Evolutionary conservation across 169 alveolate species (phyloP).

Genomic region (Perkinsus olseni): DNA sequence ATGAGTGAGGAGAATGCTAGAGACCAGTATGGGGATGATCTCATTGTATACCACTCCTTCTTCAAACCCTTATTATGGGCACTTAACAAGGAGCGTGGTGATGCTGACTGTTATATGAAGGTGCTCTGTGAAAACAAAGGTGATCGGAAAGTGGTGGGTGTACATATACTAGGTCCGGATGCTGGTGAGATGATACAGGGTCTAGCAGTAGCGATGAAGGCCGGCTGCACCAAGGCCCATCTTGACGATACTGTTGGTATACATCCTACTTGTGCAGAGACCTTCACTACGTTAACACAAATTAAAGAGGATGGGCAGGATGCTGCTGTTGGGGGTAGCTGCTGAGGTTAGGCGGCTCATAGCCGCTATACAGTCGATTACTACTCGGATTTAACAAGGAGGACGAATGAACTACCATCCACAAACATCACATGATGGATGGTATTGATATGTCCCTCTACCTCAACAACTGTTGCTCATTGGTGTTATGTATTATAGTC

Average conservation of each 20-base stretch:
- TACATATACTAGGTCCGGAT: slow-evolving; percentile 90
- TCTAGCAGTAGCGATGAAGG: slow-evolving; percentile 80
- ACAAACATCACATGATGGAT: neutral
- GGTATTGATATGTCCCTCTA: neutral
- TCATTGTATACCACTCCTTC: neutral
- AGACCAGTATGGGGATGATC: neutral
- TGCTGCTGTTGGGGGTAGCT: neutral
- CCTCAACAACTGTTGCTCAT: neutral
- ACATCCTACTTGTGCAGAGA: slow-evolving; percentile 96
- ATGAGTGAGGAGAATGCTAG: slow-evolving; percentile 88
- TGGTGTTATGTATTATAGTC: neutral
- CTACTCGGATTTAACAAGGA: neutral
- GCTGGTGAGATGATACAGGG: slow-evolving; percentile 97
- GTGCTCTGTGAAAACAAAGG: slow-evolving; percentile 75
- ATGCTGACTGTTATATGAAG: slow-evolving; percentile 70
- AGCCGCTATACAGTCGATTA: neutral
- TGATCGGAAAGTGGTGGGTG: slow-evolving; percentile 80
- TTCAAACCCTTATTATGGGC: neutral
- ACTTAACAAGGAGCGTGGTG: neutral
- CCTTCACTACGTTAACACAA: slow-evolving; percentile 42
- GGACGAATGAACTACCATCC: neutral
- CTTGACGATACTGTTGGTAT: slow-evolving; percentile 69
- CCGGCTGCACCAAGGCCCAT: slow-evolving; percentile 70
- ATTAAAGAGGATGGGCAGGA: neutral
- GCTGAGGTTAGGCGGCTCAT: neutral